Conservation (phyloP, 495 filamentous ascomycete genomes). For the Hypoxylon perforatum region DNA sequence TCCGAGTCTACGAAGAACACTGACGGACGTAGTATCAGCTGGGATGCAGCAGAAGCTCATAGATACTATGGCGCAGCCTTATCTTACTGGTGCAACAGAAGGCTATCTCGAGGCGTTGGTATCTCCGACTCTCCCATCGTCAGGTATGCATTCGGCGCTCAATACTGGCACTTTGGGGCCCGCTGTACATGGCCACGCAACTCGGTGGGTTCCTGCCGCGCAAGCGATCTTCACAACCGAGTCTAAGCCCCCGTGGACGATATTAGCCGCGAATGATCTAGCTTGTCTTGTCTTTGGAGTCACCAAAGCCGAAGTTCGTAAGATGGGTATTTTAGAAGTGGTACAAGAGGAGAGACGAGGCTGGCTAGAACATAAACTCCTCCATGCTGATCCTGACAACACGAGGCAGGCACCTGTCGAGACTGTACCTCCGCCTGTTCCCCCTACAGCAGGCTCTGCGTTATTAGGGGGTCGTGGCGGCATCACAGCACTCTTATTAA, state of each 20-base stretch:
- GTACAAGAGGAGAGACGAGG: slow-evolving; percentile 85
- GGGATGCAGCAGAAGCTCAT: slow-evolving; percentile 84
- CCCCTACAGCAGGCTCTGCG: slow-evolving; percentile 56
- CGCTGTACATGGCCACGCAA: slow-evolving; percentile 82
- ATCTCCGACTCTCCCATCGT: slow-evolving; percentile 54
- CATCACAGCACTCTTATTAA: slow-evolving; percentile 85
- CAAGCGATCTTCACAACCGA: slow-evolving; percentile 98
- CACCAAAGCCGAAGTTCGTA: slow-evolving; percentile 90
- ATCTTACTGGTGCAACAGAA: slow-evolving; percentile 62
- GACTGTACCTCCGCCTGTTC: slow-evolving; percentile 50
- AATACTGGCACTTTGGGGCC: slow-evolving; percentile 48
- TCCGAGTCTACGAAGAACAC: slow-evolving; percentile 84
- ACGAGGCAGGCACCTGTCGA: slow-evolving; percentile 57
- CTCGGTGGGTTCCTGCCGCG: slow-evolving; percentile 87
- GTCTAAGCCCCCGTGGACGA: slow-evolving; percentile 88
- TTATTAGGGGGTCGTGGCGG: slow-evolving; percentile 76
- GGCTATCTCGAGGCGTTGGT: slow-evolving; percentile 55
- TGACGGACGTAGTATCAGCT: slow-evolving; percentile 79
- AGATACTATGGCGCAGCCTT: slow-evolving; percentile 89
- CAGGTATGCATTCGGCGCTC: slow-evolving; percentile 48
- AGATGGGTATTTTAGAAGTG: slow-evolving; percentile 94
- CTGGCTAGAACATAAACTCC: slow-evolving; percentile 91
- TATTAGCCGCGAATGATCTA: slow-evolving; percentile 95
- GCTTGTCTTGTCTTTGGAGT: slow-evolving; percentile 97
- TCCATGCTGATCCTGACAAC: slow-evolving; percentile 60